These are phyloP conservation scores for Neofusicoccum kwambonambiense DNA, from an alignment of 2,329 filamentous ascomycete species.

Conservation along the genomic window DNA sequence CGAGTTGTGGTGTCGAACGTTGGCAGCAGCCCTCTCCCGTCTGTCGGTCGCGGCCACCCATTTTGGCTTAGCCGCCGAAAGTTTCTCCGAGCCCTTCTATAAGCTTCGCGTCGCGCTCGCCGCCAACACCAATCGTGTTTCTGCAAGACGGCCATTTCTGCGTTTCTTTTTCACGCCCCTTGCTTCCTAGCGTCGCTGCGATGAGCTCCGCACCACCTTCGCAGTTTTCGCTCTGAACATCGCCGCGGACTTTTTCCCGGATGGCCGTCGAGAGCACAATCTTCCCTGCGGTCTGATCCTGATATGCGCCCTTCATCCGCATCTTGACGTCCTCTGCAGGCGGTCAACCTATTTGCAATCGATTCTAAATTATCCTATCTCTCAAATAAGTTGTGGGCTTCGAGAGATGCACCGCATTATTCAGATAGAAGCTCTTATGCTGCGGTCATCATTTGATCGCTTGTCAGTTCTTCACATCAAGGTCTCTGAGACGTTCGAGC, in stretches of 20 bases:
- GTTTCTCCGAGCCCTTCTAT: conserved; percentile 18
- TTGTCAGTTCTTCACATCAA: not conserved
- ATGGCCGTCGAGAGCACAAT: conserved; percentile 35
- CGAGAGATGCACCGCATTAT: too few species aligned
- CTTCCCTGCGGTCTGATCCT: conserved; percentile 42
- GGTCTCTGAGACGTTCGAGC: not conserved
- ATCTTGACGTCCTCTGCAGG: not conserved
- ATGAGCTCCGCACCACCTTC: conserved; percentile 21
- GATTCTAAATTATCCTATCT: too few species aligned
- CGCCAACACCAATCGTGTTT: not conserved
- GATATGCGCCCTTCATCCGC: not conserved
- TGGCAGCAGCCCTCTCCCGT: not conserved
- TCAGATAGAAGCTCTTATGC: too few species aligned
- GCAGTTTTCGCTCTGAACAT: conserved; percentile 30
- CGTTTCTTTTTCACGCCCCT: not conserved
- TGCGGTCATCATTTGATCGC: too few species aligned
- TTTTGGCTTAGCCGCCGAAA: conserved; percentile 17
- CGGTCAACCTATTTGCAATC: not conserved
- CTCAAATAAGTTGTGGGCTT: too few species aligned
- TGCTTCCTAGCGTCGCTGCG: not conserved
- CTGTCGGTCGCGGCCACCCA: conserved; percentile 1
- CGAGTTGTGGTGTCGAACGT: conserved; percentile 18
- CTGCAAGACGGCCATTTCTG: not conserved
- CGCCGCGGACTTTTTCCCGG: conserved; percentile 38
- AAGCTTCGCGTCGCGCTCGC: conserved; percentile 6